Evolutionary conservation across 305 asterid genomes (phyloP).

Genomic region (Andrographis paniculata): DNA sequence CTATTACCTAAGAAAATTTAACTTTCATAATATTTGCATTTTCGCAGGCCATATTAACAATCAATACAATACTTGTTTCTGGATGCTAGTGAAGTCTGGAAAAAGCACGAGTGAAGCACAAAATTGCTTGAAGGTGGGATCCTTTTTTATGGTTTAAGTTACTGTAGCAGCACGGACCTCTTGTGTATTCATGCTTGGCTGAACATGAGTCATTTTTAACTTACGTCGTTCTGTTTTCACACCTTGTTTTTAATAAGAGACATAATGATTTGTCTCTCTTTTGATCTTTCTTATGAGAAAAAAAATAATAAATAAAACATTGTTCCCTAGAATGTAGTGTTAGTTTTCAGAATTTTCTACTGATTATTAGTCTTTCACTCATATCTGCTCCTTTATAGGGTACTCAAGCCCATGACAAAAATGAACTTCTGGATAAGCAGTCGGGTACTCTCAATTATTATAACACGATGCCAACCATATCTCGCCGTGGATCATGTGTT

Average conservation of each 20-base stretch:
- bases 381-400: conserved; percentile 39
- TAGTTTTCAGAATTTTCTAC: background rate
- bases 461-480: conserved; percentile 40
- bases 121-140: conserved; percentile 42
- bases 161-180: background rate
- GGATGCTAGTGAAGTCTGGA: conserved; percentile 88
- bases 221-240: background rate
- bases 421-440: conserved; percentile 40
- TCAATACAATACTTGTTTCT: conserved; percentile 85
- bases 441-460: conserved; percentile 45
- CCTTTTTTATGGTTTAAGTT: conserved; percentile 8
- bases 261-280: background rate
- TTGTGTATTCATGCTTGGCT: conserved; percentile 3
- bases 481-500: conserved; percentile 67
- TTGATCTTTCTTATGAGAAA: too few species aligned
- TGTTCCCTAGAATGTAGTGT: background rate
- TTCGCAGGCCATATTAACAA: conserved; percentile 83
- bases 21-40: conserved; percentile 3
- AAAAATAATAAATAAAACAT: too few species aligned
- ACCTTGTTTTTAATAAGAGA: conserved; percentile 1
- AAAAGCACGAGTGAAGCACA: conserved; percentile 69
- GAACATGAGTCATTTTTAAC: background rate
- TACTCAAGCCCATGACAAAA: conserved; percentile 73
- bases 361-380: background rate
- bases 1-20: background rate